Base-by-base conservation (phyloP, 345 rosid genomes). In the Microthlaspi erraticum region DNA sequence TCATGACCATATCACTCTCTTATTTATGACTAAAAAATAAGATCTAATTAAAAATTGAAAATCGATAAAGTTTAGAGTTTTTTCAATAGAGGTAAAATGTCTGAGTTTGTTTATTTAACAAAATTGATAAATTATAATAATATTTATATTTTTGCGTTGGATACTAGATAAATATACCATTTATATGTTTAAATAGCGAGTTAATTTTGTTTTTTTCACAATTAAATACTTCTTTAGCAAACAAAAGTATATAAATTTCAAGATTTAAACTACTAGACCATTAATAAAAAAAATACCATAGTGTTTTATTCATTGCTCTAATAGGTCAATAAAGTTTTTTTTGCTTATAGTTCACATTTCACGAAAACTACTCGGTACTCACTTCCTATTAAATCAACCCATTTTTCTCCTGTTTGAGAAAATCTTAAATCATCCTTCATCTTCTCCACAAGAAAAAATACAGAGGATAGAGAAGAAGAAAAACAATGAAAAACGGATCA, bases 401-500 rank as follows among this genome's bases (percentile, higher is more conserved):
- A 19, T 8, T 31, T 31, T 12, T 64, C 64, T 63, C 33, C 33
- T n/a, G 26, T 36, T 56, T 34, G 36, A 64, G 10, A 73, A 46
- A 46, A 46, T 37, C 66, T 16, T 29, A 55, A 41, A 55, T 11
- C 66, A 55, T 64, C 50, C 41, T 44, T 55, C 70, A 53, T 44
- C 50, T 0, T 45, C 64, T 29, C 38, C 14, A 46, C 55, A 57
- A 20, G 60, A 65, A 33, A 65, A 10, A 23, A 13, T n/a, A n/a
- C 42, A 45, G 31, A 54, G 7, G 17, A 38, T 18, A 41, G 42
- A 42, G 75, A 38, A 51, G 19, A 2, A 43, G 18, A 7, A 16
- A 14, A 17, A 34, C 26, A 17, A 92, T 86, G 94, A 93, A 88
- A 85, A 87, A 66, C 81, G 76, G 60, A 71, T 57, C 61, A 57